Base-by-base conservation (phyloP, 176 grass and related monocot genomes). In the Bonia amplexicaulis region DNA sequence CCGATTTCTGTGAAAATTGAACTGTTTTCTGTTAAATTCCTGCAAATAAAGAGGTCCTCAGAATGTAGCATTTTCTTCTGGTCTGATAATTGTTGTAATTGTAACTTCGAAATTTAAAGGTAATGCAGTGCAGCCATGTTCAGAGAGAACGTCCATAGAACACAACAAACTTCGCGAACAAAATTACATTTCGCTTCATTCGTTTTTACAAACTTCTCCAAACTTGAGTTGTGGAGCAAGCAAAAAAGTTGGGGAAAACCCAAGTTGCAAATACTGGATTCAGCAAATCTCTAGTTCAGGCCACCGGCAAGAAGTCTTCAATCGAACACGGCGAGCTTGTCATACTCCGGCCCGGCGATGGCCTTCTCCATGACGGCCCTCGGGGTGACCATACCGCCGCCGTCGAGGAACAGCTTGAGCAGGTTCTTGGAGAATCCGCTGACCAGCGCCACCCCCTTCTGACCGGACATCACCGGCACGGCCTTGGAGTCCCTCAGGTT, bases 381-480 rank as follows among this genome's bases (percentile, higher is more conserved):
- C 3, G 91, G 85, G 47, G 8, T 75, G 75, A 80, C 7, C 12
- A 47, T 37, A 41, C 77, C 81, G 31, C 55, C 66, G 17, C 81
- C 82, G 20, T 90, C 71, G 57, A 93, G 54, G 72, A 93, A 93
- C 29, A 90, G 5, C 73, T 88, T 93, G 6, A 90, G 23, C 57
- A 90, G 42, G 66, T 88, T 93, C 88, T 93, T 93, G 12, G 91
- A 90, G 75, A 93, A 93, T 9, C 91, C 85, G 12, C 91, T 93
- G 16, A 93, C 71, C 9, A 93, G 65, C 19, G 85, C 85, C 27
- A 90, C 88, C 37, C 88, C 88, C 27, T 90, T 85, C 85, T 90
- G 85, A 0, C 13, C 73, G 11, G 82, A 69, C 2, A 23, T 74
- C 52, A 93, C 88, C 13, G 88, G 91, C 41, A 63, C 84, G 7